phyloP scores from a whole-genome alignment of 345 rosid genomes.

The Populus deltoides region DNA sequence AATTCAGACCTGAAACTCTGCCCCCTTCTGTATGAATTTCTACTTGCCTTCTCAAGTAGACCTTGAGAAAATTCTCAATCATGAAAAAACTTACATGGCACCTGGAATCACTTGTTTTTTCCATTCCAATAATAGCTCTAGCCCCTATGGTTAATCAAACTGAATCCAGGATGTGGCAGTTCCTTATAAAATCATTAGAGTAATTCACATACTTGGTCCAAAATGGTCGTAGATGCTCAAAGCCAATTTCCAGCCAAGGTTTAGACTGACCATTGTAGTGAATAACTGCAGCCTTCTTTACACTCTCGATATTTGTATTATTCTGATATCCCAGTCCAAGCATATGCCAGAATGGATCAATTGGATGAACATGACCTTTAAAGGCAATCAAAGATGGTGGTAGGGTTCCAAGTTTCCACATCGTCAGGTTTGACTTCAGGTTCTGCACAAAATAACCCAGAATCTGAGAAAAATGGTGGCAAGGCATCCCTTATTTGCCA shows the following conservation, averaged over 20 bases:
- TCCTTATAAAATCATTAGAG: conserved; percentile 83
- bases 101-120: conserved; percentile 24
- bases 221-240: conserved; percentile 94
- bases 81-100: conserved; percentile 20
- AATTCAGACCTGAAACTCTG: conserved; percentile 22
- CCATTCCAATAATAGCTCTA: conserved; percentile 29
- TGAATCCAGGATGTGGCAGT: conserved; percentile 89
- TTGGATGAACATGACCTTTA: conserved; percentile 75
- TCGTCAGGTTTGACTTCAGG: conserved; percentile 77
- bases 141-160: conserved; percentile 31
- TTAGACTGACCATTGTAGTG: conserved; percentile 97
- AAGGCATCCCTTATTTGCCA: neutral
- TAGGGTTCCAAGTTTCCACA: conserved; percentile 98
- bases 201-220: conserved; percentile 92
- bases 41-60: conserved; percentile 26
- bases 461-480: neutral
- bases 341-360: conserved; percentile 95
- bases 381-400: conserved; percentile 99
- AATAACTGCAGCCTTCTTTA: conserved; percentile 80
- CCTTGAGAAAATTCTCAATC: conserved; percentile 22
- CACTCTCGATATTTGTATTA: conserved; percentile 58
- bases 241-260: conserved; percentile 96
- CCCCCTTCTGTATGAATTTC: conserved; percentile 21
- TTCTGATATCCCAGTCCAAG: conserved; percentile 95
- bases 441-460: conserved; percentile 46